Evolutionary conservation across 2,329 filamentous ascomycete species (phyloP), one percentile per base, ranked within the genome.

Genomic region (Fusarium beomiforme): DNA sequence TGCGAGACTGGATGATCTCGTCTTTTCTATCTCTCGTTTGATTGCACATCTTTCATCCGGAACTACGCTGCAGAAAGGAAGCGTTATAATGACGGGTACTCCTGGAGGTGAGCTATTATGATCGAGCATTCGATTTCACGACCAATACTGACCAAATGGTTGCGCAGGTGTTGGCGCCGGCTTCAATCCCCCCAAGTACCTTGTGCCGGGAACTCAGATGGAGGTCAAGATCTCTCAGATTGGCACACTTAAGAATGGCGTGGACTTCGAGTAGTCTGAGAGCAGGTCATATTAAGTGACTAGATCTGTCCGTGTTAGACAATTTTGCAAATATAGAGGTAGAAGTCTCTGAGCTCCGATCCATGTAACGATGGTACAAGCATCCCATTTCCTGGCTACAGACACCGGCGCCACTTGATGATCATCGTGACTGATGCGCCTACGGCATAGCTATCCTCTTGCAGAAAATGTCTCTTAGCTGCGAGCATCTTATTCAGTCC

Each of bases 71-170:
- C 73, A 80, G 24, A 79, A 80, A n/a, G 84, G 84, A 2, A 80
- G 78, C 6, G 75, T 85, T 6, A 84, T 85, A 11, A 79, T 85
- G 79, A 85, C 84, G 0, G 84, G 84, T 8, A 86, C 84, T 0
- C 84, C 83, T 0, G 59, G 59, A 16, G 59, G 59, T 58, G 3
- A 41, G 58, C 2, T 1, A 6, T 4, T 5, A 1, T 4, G 6
- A 8, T 21, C n/a, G n/a, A n/a, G n/a, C n/a, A n/a, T 17, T 1
- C 19, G 11, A 11, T 36, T 0, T 7, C 1, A 29, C n/a, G 17
- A 1, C 2, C 5, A 19, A 11, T 14, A 10, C 53, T 61, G 8
- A 61, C n/a, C 3, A 4, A 29, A 5, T 29, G 6, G 9, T 6
- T 21, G 10, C 4, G 78, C 78, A 42, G 83, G 83, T 71, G 82